Evolutionary conservation across 805 yeast species (phyloP).

Genomic region (Pichia cabralensis): DNA sequence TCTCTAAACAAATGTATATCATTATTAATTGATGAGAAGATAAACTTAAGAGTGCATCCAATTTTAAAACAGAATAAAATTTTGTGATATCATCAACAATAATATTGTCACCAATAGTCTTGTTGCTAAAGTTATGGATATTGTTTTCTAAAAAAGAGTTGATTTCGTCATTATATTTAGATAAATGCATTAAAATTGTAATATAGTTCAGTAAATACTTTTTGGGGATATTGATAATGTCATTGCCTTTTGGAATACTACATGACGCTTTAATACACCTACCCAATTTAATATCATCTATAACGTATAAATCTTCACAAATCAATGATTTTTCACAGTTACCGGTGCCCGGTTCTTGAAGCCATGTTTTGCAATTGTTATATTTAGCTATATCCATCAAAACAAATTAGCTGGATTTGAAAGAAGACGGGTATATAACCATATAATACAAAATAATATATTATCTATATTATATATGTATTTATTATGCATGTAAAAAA

Average conservation of each 20-base stretch:
- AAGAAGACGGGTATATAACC: too few species aligned
- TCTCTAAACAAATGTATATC: conserved; percentile 40
- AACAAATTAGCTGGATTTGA: too few species aligned
- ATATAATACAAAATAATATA: too few species aligned
- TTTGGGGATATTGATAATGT: conserved; percentile 47
- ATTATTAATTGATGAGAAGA: conserved; percentile 53
- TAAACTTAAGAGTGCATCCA: conserved; percentile 30
- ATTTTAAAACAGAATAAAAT: conserved; percentile 11
- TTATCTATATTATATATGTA: too few species aligned
- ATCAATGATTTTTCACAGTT: conserved; percentile 14
- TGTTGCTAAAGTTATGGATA: conserved; percentile 1
- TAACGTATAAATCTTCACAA: conserved; percentile 32
- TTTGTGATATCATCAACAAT: conserved; percentile 3
- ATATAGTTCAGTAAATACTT: conserved; percentile 48
- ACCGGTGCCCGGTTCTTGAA: neutral
- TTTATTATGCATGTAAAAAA: too few species aligned
- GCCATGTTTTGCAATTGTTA: too few species aligned
- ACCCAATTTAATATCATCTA: conserved; percentile 40
- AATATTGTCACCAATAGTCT: too few species aligned
- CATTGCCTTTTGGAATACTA: conserved; percentile 30
- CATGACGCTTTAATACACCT: conserved; percentile 47
- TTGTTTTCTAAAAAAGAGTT: neutral
- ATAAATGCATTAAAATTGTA: conserved; percentile 38
- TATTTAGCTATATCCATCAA: too few species aligned
- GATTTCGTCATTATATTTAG: conserved; percentile 9